phyloP scores from a whole-genome alignment of 106 monocot genomes.

The Acorus calamus region DNA sequence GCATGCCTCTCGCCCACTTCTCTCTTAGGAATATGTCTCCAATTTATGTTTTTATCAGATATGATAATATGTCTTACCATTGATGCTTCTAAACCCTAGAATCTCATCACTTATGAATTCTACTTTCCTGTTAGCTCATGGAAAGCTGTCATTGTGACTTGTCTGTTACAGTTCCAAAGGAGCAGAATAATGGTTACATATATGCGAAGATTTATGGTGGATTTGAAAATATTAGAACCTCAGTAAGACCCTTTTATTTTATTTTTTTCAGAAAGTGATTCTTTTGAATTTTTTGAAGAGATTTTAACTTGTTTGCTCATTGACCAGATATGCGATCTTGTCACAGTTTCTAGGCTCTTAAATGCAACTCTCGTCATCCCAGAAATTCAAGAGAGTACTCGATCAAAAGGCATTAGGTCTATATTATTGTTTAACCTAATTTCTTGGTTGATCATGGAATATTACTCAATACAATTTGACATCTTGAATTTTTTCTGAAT shows the following conservation, averaged over 20 bases:
- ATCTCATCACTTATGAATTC: no score
- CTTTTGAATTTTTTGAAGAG: neutral
- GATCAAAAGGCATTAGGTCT: slow-evolving; percentile 75
- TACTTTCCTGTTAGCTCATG: no score
- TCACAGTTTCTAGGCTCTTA: slow-evolving; percentile 65
- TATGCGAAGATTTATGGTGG: slow-evolving; percentile 85
- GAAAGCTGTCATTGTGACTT: no score
- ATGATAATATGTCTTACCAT: no score
- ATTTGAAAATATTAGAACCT: slow-evolving; percentile 77
- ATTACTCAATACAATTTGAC: neutral
- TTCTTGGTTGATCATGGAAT: neutral
- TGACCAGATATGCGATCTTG: slow-evolving; percentile 85
- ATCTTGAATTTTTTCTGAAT: neutral
- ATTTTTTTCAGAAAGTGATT: neutral
- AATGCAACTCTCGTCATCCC: slow-evolving; percentile 94
- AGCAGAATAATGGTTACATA: slow-evolving; percentile 56
- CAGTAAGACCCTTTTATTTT: slow-evolving; percentile 37
- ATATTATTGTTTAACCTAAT: neutral
- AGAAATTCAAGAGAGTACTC: slow-evolving; percentile 74
- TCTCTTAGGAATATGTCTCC: no score
- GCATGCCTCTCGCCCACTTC: no score
- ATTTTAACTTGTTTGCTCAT: slow-evolving; percentile 17
- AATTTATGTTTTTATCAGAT: no score
- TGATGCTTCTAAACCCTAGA: no score
- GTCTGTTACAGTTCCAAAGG: slow-evolving; percentile 40